Evolutionary conservation across 352 stramenopile genomes (phyloP).

Genomic region (Pseudoperonospora humuli): DNA sequence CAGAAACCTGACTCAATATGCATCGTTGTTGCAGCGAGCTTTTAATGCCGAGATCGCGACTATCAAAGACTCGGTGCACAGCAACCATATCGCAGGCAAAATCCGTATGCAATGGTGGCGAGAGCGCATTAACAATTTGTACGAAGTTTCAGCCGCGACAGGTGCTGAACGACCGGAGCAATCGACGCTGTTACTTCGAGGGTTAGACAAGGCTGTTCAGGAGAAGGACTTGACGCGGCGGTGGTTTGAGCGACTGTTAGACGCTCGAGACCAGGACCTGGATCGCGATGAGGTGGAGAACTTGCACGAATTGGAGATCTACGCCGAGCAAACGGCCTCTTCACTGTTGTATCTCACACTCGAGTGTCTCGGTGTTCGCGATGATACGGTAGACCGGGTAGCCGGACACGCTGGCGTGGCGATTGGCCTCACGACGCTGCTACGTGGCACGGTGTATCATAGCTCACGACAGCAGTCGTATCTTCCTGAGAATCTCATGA

Average conservation of each 20-base stretch:
- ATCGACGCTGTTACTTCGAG: constrained; percentile 60
- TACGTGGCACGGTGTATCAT: constrained; percentile 73
- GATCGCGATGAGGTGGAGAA: constrained; percentile 65
- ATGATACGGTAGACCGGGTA: constrained; percentile 65
- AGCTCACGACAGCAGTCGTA: constrained; percentile 61
- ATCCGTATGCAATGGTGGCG: constrained; percentile 92
- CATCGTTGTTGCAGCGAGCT: constrained; percentile 42
- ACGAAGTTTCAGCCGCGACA: constrained; percentile 19
- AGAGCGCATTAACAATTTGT: constrained; percentile 72
- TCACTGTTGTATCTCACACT: constrained; percentile 87
- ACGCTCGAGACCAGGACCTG: constrained; percentile 84
- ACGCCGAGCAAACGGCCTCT: constrained; percentile 84
- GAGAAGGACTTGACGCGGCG: constrained; percentile 72
- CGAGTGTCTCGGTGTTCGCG: constrained; percentile 73
- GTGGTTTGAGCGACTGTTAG: constrained; percentile 88
- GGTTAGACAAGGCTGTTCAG: constrained; percentile 55
- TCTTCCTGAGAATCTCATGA: constrained; percentile 74
- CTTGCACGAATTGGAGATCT: constrained; percentile 73
- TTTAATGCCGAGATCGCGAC: constrained; percentile 87
- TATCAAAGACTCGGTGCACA: constrained; percentile 85
- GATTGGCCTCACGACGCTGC: constrained; percentile 76
- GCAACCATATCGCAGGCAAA: constrained; percentile 77
- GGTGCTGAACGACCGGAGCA: constrained; percentile 26
- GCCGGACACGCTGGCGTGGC: constrained; percentile 81
- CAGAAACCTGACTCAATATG: background rate